Base-by-base conservation (phyloP, 1,284 basidiomycete genomes). In the Trichosporon ovoides region DNA sequence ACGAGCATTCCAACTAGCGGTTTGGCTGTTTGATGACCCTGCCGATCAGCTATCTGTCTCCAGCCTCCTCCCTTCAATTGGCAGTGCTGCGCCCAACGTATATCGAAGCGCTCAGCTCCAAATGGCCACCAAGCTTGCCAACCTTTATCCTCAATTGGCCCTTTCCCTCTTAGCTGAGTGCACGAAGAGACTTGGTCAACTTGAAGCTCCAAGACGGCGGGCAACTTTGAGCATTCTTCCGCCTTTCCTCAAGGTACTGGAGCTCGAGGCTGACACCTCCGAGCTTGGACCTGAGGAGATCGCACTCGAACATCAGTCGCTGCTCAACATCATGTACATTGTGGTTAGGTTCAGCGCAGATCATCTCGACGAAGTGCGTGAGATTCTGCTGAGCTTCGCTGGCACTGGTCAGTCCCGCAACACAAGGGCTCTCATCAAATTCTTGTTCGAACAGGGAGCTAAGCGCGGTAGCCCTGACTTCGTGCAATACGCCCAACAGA, bases 381-480 rank as follows among this genome's bases (percentile, higher is more conserved):
- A 85, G 1, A 82, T 95, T 18, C 93, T 93, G 87, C 78, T 83
- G 3, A 83, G 87, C 14, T 82, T 87, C 67, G 72, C 71, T 7
- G 66, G 66, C 9, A 61, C 68, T 2, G 65, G 58, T 3, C 61
- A 68, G 1, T 61, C 68, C 14, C 58, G 65, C 19, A 93, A 93
- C 66, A 88, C 88, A 0, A 87, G 87, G 61, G 88, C 89, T 0
- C 82, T 92, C 19, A 81, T 90, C 55, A 84, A 87, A 48, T 96
- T 93, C 75, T 78, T 96, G 3, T 81, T 96, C 46, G 89, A 93
- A 64, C 90, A 96, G 68, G 88, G 89, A 0, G 85, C 88, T 56
- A 89, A 88, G 75, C 86, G 92, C 43, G 86, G 88, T 31, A 91
- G 84, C 64, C 82, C 83, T 4, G 82, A 85, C 11, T 95, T 91